A percentile compares a stretch with the other conserved stretches of the same genome.
phyloP scores from a whole-genome alignment of 2,329 filamentous ascomycete genomes.

The Aureobasidium sp. region DNA sequence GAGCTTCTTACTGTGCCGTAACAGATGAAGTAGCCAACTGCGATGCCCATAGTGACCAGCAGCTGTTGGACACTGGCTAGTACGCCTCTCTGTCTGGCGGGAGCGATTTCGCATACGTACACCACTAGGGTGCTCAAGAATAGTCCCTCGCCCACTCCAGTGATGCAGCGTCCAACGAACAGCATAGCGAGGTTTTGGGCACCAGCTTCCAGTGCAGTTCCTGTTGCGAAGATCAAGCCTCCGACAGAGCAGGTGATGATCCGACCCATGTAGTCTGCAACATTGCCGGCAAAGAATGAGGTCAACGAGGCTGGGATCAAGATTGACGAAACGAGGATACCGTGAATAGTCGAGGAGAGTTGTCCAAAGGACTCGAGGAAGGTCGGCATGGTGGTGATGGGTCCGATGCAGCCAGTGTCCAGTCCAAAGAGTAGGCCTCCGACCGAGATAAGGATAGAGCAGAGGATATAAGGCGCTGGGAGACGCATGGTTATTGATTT shows the following conservation, averaged over 20 bases:
- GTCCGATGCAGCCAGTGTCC: constrained; percentile 48
- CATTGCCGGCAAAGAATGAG: constrained; percentile 48
- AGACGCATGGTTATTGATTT: neutral
- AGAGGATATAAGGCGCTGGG: neutral
- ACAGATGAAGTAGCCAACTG: constrained; percentile 53
- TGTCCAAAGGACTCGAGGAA: constrained; percentile 44
- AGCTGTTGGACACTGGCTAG: constrained; percentile 20
- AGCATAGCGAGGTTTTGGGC: constrained; percentile 43
- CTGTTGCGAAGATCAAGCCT: constrained; percentile 37
- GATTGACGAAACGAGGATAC: constrained; percentile 50
- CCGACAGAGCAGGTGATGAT: constrained; percentile 37
- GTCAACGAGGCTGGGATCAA: constrained; percentile 51
- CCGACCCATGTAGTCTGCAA: constrained; percentile 10
- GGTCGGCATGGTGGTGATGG: constrained; percentile 47
- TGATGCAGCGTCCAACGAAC: constrained; percentile 44
- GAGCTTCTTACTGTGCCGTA: constrained; percentile 47
- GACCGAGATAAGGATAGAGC: neutral
- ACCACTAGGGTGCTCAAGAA: constrained; percentile 28
- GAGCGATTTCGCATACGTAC: constrained; percentile 56
- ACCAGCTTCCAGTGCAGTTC: constrained; percentile 38
- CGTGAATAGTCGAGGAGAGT: constrained; percentile 44
- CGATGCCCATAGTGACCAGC: constrained; percentile 41
- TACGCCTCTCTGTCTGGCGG: constrained; percentile 37
- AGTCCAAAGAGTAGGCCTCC: constrained; percentile 13
- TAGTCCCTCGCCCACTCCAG: constrained; percentile 49